Percentiles rank a stretch among this genome's conserved stretches.
Evolutionary conservation across 2,329 filamentous ascomycete species (phyloP).

Genomic region (Verticillium albo-atrum): DNA sequence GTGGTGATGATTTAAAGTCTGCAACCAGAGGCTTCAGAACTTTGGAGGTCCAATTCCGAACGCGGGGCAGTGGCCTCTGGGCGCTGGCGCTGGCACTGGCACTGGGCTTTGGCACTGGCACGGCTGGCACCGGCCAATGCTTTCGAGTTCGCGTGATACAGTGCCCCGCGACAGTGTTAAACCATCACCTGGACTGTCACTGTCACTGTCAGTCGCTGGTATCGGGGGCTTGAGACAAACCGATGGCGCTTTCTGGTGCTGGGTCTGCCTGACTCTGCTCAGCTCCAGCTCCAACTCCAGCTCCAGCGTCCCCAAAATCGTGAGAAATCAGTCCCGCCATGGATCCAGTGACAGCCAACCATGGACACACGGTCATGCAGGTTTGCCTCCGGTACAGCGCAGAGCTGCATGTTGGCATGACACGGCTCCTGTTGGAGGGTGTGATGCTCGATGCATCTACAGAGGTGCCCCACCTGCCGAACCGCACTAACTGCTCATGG

Average conservation of each 20-base stretch:
- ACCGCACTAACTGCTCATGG: too few relatives aligned
- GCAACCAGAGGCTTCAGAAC: not conserved
- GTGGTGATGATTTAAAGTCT: not conserved
- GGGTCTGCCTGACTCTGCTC: not conserved
- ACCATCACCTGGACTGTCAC: not conserved
- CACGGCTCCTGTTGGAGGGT: not conserved
- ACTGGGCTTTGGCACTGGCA: not conserved
- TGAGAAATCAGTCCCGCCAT: too few relatives aligned
- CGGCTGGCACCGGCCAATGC: not conserved
- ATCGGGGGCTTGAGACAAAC: not conserved
- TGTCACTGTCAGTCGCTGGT: not conserved
- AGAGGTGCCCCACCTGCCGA: not conserved
- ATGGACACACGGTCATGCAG: not conserved
- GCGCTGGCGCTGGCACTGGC: too few relatives aligned
- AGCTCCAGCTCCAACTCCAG: not conserved
- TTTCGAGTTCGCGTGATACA: too few relatives aligned
- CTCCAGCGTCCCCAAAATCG: too few relatives aligned
- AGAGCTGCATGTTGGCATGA: not conserved
- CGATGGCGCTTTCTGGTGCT: not conserved
- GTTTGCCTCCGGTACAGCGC: not conserved
- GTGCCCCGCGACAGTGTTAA: not conserved
- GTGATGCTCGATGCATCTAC: not conserved
- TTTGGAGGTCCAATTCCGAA: too few relatives aligned
- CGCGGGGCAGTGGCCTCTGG: too few relatives aligned
- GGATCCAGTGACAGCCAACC: not conserved